Evolutionary conservation across 106 monocot genomes (phyloP).

Genomic region (Xerophyta viscosa): DNA sequence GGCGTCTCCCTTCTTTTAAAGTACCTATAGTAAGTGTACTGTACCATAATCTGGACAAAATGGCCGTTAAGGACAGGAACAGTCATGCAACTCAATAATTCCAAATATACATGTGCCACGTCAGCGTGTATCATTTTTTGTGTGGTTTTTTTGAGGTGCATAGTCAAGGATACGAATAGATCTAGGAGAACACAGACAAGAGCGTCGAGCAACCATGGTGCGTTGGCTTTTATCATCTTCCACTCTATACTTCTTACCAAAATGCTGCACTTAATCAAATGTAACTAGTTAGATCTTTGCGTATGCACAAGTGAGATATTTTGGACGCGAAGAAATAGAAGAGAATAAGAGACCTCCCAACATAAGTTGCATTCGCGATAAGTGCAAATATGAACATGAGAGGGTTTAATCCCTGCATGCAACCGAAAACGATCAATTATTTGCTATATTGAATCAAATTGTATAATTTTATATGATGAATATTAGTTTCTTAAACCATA

Average conservation of each 20-base stretch:
- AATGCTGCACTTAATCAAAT: slow-evolving; percentile 38
- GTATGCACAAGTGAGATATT: background rate
- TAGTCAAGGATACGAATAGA: slow-evolving; percentile 39
- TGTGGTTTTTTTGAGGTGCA: too few relatives aligned
- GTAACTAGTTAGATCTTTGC: background rate
- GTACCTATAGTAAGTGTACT: slow-evolving; percentile 54
- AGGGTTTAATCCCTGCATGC: slow-evolving; percentile 73
- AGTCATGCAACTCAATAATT: background rate
- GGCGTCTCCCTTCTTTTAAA: slow-evolving; percentile 1
- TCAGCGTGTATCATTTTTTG: too few relatives aligned
- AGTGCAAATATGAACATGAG: slow-evolving; percentile 70
- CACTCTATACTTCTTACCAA: slow-evolving; percentile 56
- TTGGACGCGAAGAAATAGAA: background rate
- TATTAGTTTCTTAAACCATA: too few relatives aligned
- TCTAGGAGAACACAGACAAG: slow-evolving; percentile 62
- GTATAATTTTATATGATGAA: too few relatives aligned
- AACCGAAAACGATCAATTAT: too few relatives aligned
- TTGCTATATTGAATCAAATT: too few relatives aligned
- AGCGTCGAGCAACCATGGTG: slow-evolving; percentile 68
- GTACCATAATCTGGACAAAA: slow-evolving; percentile 38
- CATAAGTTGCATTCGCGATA: slow-evolving; percentile 59
- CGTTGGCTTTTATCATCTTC: slow-evolving; percentile 48
- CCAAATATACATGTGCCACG: background rate
- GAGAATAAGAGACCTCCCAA: slow-evolving; percentile 39
- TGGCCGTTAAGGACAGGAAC: background rate